Base-by-base conservation (phyloP, 2,329 filamentous ascomycete species). In the Neonectria ditissima region DNA sequence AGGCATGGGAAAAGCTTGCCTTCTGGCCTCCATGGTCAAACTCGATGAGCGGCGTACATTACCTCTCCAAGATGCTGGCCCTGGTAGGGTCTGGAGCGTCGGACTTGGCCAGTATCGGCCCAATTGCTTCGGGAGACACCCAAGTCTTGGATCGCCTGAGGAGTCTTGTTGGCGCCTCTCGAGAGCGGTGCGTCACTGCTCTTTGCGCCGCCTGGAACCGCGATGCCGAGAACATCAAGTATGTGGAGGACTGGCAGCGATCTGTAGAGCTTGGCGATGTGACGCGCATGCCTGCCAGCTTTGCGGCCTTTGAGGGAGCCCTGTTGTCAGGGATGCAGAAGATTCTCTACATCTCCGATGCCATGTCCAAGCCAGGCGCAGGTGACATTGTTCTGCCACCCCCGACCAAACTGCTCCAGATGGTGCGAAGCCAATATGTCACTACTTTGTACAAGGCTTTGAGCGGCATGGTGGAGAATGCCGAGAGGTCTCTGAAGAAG, bases 21-120 rank as follows among this genome's bases (percentile, higher is more conserved):
- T 99, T 98, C 78, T 98, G 95, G 94, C 94, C 95, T 4, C 96
- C 95, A 0, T 91, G 92, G 80, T 92, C 94, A 2, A 98, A 97
- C 75, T 94, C 94, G 0, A 82, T 98, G 24, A 97, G 94, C 62
- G 95, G 92, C n/a, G 92, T 95, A 2, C 89, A 97, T 76, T 97
- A 97, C 74, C 85, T 99, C 5, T 89, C 92, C 54, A 93, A 92
- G 76, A 91, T 96, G 76, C 83, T 98, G 22, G 84, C 89, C 0
- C 83, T 97, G 3, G 88, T 99, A 4, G 94, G 95, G n/a, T 91
- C 91, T 2, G 94, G 92, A 3, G 92, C 93, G 1, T 92, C 91
- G 28, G 94, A 97, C 74, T 91, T 97, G 85, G 92, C 92, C 1
- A 87, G 89, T 28, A 83, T 97, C 28, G 83, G 85, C 14, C 89